Base-by-base conservation (phyloP, 495 filamentous ascomycete genomes). In the Trypethelium eluteriae region DNA sequence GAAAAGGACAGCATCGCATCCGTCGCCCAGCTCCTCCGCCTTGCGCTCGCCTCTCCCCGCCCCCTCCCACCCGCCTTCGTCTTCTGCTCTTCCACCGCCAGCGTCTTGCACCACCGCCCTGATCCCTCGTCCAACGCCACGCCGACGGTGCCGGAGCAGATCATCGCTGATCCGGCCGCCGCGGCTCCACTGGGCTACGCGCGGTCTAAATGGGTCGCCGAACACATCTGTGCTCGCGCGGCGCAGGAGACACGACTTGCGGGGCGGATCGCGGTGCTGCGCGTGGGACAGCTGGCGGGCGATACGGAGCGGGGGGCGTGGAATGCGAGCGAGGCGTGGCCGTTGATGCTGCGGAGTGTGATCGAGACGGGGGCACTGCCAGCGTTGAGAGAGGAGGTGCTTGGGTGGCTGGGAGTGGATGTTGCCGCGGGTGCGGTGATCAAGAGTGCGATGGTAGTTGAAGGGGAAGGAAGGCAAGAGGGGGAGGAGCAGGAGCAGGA, bases 301-400 rank as follows among this genome's bases (percentile, higher is more conserved):
- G 84, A 87, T 70, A 81, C 75, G 0, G 38, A 71, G 34, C 67
- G 73, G 39, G 86, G 85, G 1, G 78, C 86, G 56, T 89, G 86
- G 86, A 89, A 87, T 69, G 71, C 76, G 39, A 82, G 76, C 2
- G 86, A 89, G 70, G 86, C 85, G 3, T 88, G 85, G 77, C 84
- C 86, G 14, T 71, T 87, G 66, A 82, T 88, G 77, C 70, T 88
- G 7, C 79, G 79, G 41, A 79, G 75, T 0, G 77, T 79, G 12
- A 70, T 69, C 11, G 72, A 82, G 0, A 79, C 82, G 14, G 78
- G 79, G 0, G 79, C 78, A 57, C 74, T 89, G 1, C 86, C 86
- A 0, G 70, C 76, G 16, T 75, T 89, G 0, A 70, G 80, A 2
- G 79, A 85, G 47, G 70, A 78, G 36, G 65, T 62, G 1, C 71